Evolutionary conservation across 164 flowering plant genomes (phyloP), one percentile per base, ranked within the genome.

Genomic region (Vitis riparia): DNA sequence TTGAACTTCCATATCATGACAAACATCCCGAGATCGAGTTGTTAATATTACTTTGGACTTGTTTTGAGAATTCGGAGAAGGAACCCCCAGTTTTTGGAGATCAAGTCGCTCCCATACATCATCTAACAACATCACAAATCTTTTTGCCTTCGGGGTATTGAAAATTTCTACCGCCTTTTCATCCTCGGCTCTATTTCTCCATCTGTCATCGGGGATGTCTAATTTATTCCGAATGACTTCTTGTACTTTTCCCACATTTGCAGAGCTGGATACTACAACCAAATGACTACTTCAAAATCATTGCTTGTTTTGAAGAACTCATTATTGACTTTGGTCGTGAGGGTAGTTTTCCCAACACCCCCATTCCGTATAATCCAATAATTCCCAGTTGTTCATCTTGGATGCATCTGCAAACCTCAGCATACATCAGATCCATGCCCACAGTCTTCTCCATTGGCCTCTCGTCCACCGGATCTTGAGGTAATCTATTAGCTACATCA

Each of bases 291-390:
- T 14, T 73, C 59, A 32, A 62, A 73, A 15, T 16, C 44, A 50
- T 50, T n/a, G 11, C 32, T 13, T 2, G 8, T 19, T 3, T 32
- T 7, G 1, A 2, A 2, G 17, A 74, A 57, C 59, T 63, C n/a
- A 19, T 68, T 68, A 44, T 63, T 52, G 48, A 74, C 30, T 27
- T 58, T 48, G 23, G n/a, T 74, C 23, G 68, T 11, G 17, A 74
- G 72, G 29, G 77, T 68, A 2, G 77, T 74, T 49, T 74, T 74
- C 5, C 75, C 75, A 0, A 67, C 75, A n/a, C 75, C 75, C 11
- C 71, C 64, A 60, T 61, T 5, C 77, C 77, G 55, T 56, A 74
- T 16, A 74, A 32, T 3, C 77, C 69, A 16, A 74, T 51, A 13
- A 68, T 74, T 9, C 65, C 32, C 7, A 63, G 59, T 2, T 47